Evolutionary conservation across 2,329 filamentous ascomycete species (phyloP), one percentile per base, ranked within the genome.

Genomic region (Xylariaceae sp.): DNA sequence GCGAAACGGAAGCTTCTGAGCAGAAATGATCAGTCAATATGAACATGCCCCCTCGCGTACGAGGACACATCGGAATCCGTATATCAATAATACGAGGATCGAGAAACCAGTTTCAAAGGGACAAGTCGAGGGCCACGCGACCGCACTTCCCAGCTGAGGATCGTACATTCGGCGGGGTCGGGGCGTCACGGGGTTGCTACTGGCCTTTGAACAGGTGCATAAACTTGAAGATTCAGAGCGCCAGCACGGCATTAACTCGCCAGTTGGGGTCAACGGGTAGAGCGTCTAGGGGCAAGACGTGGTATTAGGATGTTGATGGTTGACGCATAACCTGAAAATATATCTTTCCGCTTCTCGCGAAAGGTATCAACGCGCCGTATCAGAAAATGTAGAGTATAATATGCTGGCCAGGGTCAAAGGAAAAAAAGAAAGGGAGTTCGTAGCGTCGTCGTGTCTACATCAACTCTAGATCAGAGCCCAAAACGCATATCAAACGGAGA

Each of bases 371-470:
- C 56, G 52, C 57, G 56, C 56, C 62, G 51, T 59, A 61, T 59
- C 58, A 59, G 56, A 60, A 62, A 60, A 58, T 54, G 47, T 64
- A 60, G 62, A 63, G 64, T 65, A 65, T 58, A 64, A 63, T 37
- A 37, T 62, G 61, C 61, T 62, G 58, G 63, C 57, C 57, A 55
- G 52, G 52, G 56, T 60, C 64, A 65, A 65, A 61, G 61, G 53
- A 41, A 64, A 66, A 65, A 54, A 58, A 59, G 66, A 68, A 69
- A 70, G 69, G 63, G 65, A 63, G 69, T 68, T 76, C 73, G 70
- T 76, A 71, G 76, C 72, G 73, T 77, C 74, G 72, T 76, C 70
- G 71, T 73, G 68, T 69, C 67, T 69, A 73, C 72, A 71, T 70
- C 71, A 66, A 68, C 66, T 69, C 64, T 67, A 62, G 46, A 65